Evolutionary conservation across 495 filamentous ascomycete genomes (phyloP).

Genomic region (Lepraria neglecta): DNA sequence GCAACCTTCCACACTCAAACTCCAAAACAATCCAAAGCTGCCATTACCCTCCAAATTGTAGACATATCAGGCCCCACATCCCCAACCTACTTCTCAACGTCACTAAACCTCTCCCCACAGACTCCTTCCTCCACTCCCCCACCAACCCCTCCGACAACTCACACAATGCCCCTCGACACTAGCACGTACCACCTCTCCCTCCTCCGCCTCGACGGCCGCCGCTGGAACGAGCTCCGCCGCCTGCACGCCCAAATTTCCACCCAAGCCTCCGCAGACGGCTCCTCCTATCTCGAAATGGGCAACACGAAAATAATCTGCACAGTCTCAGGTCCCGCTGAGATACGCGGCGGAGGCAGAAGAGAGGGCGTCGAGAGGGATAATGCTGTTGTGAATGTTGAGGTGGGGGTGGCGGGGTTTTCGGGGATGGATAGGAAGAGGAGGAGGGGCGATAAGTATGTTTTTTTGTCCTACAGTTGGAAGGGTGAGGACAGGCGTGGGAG

Average conservation of each 20-base stretch:
- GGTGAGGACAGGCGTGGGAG: not conserved
- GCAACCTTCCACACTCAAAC: too few relatives aligned
- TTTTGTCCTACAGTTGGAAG: not conserved
- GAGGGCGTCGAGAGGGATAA: slow-evolving; percentile 44
- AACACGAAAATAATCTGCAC: slow-evolving; percentile 96
- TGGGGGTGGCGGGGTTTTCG: slow-evolving; percentile 81
- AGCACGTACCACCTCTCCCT: slow-evolving; percentile 78
- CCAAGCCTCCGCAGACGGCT: slow-evolving; percentile 84
- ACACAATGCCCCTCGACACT: slow-evolving; percentile 84
- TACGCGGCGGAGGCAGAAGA: slow-evolving; percentile 43
- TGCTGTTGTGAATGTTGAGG: slow-evolving; percentile 70
- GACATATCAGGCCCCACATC: too few relatives aligned
- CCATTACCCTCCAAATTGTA: too few relatives aligned
- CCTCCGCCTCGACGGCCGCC: slow-evolving; percentile 85
- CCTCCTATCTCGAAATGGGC: slow-evolving; percentile 86
- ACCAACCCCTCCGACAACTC: too few relatives aligned
- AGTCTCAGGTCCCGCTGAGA: slow-evolving; percentile 73
- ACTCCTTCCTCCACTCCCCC: too few relatives aligned
- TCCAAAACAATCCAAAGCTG: too few relatives aligned
- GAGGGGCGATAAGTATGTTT: slow-evolving; percentile 63
- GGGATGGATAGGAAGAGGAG: slow-evolving; percentile 67
- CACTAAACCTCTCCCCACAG: too few relatives aligned
- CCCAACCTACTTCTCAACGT: too few relatives aligned
- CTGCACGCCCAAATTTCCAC: slow-evolving; percentile 85
- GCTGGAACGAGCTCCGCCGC: slow-evolving; percentile 96